Conservation (phyloP, 441 rosid species). For the Geranium incanum region DNA sequence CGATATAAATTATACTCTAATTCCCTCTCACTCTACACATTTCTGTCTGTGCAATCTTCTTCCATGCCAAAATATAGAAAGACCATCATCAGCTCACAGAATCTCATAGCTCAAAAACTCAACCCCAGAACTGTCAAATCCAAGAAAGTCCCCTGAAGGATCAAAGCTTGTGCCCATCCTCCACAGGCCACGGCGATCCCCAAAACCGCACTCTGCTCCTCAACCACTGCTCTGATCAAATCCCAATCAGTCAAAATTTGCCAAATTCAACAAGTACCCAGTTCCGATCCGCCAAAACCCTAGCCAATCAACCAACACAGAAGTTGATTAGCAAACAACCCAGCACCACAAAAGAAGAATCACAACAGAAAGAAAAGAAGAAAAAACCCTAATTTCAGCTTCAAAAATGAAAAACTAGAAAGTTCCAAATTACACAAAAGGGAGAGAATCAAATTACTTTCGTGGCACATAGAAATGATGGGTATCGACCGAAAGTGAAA, state of each 20-base stretch:
- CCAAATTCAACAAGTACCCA: constrained; percentile 24
- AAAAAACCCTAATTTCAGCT: constrained; percentile 5
- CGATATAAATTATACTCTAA: constrained; percentile 6
- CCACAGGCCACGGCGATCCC: constrained; percentile 5
- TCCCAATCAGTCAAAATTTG: constrained; percentile 29
- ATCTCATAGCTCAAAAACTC: constrained; percentile 22
- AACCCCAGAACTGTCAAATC: constrained; percentile 20
- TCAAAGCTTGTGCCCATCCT: constrained; percentile 22
- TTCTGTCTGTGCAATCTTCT: constrained; percentile 34
- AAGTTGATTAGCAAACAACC: constrained; percentile 24
- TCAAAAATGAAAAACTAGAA: background rate
- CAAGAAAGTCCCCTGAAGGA: constrained; percentile 20
- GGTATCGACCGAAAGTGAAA: constrained; percentile 21
- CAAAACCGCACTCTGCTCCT: constrained; percentile 8
- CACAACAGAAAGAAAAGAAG: constrained; percentile 7
- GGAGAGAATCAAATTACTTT: constrained; percentile 11
- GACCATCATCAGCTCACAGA: constrained; percentile 20
- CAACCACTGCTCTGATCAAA: constrained; percentile 19
- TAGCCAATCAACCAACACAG: constrained; percentile 23
- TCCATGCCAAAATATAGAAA: constrained; percentile 32
- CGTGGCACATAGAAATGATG: constrained; percentile 23
- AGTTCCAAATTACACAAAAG: background rate
- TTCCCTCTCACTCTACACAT: constrained; percentile 20
- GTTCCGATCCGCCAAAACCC: constrained; percentile 34
- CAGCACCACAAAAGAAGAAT: constrained; percentile 7